Evolutionary conservation across 1,284 basidiomycete species (phyloP).

Genomic region (Cryptococcus depauperatus): DNA sequence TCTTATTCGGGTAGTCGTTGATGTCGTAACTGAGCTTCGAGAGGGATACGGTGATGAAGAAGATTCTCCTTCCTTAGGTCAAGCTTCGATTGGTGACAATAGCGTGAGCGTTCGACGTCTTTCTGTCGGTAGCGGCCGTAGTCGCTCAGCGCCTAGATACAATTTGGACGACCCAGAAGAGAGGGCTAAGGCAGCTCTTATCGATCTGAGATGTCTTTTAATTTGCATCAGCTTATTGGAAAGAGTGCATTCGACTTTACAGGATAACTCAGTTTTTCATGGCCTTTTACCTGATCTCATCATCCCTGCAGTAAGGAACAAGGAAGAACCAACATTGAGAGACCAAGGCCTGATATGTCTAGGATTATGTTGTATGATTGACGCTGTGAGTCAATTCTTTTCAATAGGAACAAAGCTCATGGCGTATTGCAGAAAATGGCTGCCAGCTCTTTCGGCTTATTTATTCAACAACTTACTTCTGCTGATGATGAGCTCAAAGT

Average conservation of each 20-base stretch:
- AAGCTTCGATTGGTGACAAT: slow-evolving; percentile 15
- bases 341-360: slow-evolving; percentile 80
- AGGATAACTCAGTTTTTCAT: slow-evolving; percentile 88
- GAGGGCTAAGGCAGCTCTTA: slow-evolving; percentile 52
- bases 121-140: slow-evolving; percentile 6
- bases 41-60: slow-evolving; percentile 50
- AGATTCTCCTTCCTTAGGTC: slow-evolving; percentile 16
- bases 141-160: slow-evolving; percentile 13
- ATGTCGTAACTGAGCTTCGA: slow-evolving; percentile 79
- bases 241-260: slow-evolving; percentile 81
- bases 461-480: slow-evolving; percentile 73
- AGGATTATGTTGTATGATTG: slow-evolving; percentile 85
- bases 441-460: slow-evolving; percentile 76
- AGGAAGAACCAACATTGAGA: slow-evolving; percentile 65
- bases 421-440: slow-evolving; percentile 63
- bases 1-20: slow-evolving; percentile 86
- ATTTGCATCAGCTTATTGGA: slow-evolving; percentile 87
- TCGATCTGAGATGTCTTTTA: slow-evolving; percentile 74
- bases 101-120: slow-evolving; percentile 3
- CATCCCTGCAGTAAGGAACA: slow-evolving; percentile 79
- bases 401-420: slow-evolving; percentile 2
- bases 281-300: slow-evolving; percentile 85
- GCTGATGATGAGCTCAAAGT: slow-evolving; percentile 70
- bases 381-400: slow-evolving; percentile 48
- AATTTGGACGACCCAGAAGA: slow-evolving; percentile 29